Conservation (phyloP, 1,139 yeast genomes). For the Protomyces gravidus region DNA sequence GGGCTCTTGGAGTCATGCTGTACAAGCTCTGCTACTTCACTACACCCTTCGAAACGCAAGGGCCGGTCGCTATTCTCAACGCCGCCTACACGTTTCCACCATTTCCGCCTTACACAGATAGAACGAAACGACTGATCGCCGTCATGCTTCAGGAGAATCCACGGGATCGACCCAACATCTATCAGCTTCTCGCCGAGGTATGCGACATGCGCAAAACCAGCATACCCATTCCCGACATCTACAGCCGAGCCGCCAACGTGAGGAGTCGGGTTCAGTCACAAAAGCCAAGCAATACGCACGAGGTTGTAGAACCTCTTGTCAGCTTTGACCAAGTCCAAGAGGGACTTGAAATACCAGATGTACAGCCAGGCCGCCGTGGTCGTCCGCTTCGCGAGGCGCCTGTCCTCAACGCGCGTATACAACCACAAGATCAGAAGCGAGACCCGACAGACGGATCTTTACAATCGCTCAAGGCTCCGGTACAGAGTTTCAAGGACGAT, state of each 20-base stretch:
- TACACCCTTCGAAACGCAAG: constrained; percentile 86
- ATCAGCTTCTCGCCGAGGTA: constrained; percentile 70
- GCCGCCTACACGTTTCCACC: constrained; percentile 58
- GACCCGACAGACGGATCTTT: too few relatives aligned
- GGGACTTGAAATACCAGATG: constrained; percentile 9
- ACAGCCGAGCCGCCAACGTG: not conserved
- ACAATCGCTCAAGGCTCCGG: not conserved
- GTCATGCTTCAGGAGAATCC: constrained; percentile 80
- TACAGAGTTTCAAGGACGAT: constrained; percentile 18
- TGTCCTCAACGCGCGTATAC: not conserved
- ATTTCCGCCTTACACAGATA: constrained; percentile 41
- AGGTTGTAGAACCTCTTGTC: constrained; percentile 28
- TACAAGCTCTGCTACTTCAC: constrained; percentile 90
- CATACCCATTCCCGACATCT: constrained; percentile 48
- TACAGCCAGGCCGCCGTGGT: constrained; percentile 32
- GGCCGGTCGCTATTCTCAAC: constrained; percentile 62
- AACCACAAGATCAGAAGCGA: too few relatives aligned
- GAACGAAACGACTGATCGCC: constrained; percentile 51
- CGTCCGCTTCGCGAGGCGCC: constrained; percentile 31
- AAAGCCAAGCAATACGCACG: constrained; percentile 33
- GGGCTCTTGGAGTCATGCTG: constrained; percentile 92
- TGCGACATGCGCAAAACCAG: constrained; percentile 53
- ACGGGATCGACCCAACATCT: constrained; percentile 74
- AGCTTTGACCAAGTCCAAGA: constrained; percentile 4
- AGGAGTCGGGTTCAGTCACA: constrained; percentile 34